Evolutionary conservation across 495 filamentous ascomycete species (phyloP).

Genomic region (Aspergillus conjunctus): DNA sequence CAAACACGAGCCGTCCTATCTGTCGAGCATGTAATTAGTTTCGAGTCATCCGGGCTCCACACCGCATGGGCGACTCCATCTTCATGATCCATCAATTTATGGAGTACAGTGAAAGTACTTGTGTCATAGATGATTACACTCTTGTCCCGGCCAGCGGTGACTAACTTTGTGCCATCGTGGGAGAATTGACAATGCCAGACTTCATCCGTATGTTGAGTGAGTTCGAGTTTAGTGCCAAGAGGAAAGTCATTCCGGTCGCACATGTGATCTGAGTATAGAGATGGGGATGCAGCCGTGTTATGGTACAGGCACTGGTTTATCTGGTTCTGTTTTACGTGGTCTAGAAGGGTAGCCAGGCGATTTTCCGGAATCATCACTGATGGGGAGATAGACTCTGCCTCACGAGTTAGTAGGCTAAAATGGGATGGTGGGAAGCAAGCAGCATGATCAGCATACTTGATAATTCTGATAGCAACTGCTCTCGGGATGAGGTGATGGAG

Average conservation of each 20-base stretch:
- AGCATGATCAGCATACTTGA: slow-evolving; percentile 62
- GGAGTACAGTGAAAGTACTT: slow-evolving; percentile 62
- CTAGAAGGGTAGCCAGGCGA: slow-evolving; percentile 80
- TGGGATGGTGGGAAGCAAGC: not conserved
- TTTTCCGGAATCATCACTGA: slow-evolving; percentile 98
- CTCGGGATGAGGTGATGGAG: slow-evolving; percentile 74
- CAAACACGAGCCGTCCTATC: slow-evolving; percentile 77
- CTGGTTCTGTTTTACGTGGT: slow-evolving; percentile 79
- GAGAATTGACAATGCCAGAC: slow-evolving; percentile 92
- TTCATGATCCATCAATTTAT: slow-evolving; percentile 64
- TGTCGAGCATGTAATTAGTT: slow-evolving; percentile 77
- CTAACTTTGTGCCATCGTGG: slow-evolving; percentile 81
- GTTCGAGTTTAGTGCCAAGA: slow-evolving; percentile 60
- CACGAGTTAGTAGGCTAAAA: slow-evolving; percentile 5
- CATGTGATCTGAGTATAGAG: slow-evolving; percentile 83
- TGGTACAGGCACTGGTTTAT: slow-evolving; percentile 86
- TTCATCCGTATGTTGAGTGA: slow-evolving; percentile 79
- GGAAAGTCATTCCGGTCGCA: slow-evolving; percentile 85
- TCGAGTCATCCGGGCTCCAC: slow-evolving; percentile 91
- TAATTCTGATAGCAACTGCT: slow-evolving; percentile 73
- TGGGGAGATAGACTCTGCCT: slow-evolving; percentile 82
- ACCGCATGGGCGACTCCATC: slow-evolving; percentile 71
- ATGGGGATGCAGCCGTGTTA: slow-evolving; percentile 75
- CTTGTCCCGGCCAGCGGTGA: slow-evolving; percentile 75
- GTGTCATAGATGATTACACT: slow-evolving; percentile 84